A percentile compares a stretch with the other conserved stretches of the same genome.
These are phyloP conservation scores for Penicillium sp. DNA, from an alignment of 2,329 filamentous ascomycete species.

Conservation along the genomic window DNA sequence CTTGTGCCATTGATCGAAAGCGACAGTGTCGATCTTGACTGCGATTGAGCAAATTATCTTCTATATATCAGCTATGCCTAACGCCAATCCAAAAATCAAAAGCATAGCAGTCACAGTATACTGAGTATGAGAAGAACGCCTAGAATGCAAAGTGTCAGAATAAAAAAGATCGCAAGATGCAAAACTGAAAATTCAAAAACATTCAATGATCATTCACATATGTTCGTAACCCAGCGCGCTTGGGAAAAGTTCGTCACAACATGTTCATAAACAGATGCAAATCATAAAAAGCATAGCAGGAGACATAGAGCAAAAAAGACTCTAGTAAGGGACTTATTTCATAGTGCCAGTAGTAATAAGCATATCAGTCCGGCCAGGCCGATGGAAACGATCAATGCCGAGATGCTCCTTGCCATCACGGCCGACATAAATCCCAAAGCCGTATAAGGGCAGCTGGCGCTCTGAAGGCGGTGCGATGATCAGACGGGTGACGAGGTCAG, in stretches of 20 bases:
- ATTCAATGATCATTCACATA: background rate
- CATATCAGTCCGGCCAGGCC: constrained; percentile 46
- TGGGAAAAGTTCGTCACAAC: background rate
- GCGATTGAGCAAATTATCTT: background rate
- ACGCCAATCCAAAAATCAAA: background rate
- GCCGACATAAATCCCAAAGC: constrained; percentile 58
- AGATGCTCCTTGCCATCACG: constrained; percentile 60
- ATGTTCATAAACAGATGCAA: background rate
- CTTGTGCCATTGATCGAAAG: background rate
- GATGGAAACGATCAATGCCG: constrained; percentile 57
- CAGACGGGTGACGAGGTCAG: constrained; percentile 67
- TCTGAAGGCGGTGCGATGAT: constrained; percentile 52
- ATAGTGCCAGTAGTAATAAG: constrained; percentile 39
- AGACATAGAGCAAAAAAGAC: constrained; percentile 6
- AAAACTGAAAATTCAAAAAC: background rate
- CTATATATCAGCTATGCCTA: background rate
- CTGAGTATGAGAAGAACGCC: constrained; percentile 8
- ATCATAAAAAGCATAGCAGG: constrained; percentile 5
- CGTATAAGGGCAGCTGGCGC: constrained; percentile 48
- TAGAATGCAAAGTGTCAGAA: constrained; percentile 5
- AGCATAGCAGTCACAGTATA: background rate
- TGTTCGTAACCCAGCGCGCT: background rate
- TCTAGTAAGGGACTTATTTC: constrained; percentile 17
- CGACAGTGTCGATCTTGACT: background rate
- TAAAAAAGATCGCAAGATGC: background rate